Evolutionary conservation across 495 filamentous ascomycete species (phyloP).

Genomic region (Achaetomiella virescens): DNA sequence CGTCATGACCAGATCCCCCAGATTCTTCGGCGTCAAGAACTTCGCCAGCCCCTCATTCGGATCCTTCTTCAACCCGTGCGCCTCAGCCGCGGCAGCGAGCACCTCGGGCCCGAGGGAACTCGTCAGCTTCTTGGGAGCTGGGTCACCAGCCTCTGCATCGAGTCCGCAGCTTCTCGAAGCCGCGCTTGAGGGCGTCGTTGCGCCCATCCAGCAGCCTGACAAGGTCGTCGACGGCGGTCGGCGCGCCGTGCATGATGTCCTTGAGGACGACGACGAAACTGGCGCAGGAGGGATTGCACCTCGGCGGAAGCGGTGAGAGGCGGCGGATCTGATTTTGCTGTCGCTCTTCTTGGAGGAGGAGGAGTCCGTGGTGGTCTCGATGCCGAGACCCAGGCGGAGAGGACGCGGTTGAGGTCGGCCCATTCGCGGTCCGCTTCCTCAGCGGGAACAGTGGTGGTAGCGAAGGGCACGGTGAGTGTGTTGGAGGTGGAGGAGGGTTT

Average conservation of each 20-base stretch:
- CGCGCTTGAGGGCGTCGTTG: slow-evolving; percentile 66
- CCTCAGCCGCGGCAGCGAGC: slow-evolving; percentile 56
- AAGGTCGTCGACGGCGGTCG: slow-evolving; percentile 88
- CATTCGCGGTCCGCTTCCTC: slow-evolving; percentile 50
- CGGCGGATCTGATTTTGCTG: slow-evolving; percentile 58
- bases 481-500: slow-evolving; percentile 11
- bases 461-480: slow-evolving; percentile 26
- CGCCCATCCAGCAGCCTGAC: slow-evolving; percentile 72
- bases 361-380: slow-evolving; percentile 26
- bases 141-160: slow-evolving; percentile 81
- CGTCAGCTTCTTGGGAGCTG: slow-evolving; percentile 79
- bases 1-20: slow-evolving; percentile 79
- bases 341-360: background rate
- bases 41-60: slow-evolving; percentile 30
- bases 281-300: slow-evolving; percentile 50
- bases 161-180: slow-evolving; percentile 68
- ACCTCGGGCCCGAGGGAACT: slow-evolving; percentile 70
- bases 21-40: slow-evolving; percentile 33
- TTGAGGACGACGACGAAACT: slow-evolving; percentile 85
- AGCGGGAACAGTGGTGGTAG: slow-evolving; percentile 4
- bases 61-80: slow-evolving; percentile 49
- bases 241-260: slow-evolving; percentile 85
- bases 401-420: slow-evolving; percentile 66
- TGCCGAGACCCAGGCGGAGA: slow-evolving; percentile 78
- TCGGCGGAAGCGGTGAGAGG: slow-evolving; percentile 72